These are phyloP conservation scores for Lichtheimia ramosa DNA, from an alignment of 371 early-diverging fungal species.

Conservation along the genomic window DNA sequence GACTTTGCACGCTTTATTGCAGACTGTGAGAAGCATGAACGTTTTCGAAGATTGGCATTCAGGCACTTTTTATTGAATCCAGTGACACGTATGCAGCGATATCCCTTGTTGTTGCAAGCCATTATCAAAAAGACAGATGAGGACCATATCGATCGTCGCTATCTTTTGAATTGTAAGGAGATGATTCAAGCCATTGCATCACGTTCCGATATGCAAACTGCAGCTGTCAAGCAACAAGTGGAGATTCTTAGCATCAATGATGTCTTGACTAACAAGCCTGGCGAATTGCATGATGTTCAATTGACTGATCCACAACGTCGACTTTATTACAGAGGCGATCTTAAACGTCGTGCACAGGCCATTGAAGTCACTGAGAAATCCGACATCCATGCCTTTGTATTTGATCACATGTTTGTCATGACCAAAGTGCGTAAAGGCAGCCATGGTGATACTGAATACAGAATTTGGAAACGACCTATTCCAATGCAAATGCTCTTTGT, in stretches of 20 bases:
- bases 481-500: slow-evolving; percentile 61
- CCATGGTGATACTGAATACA: slow-evolving; percentile 55
- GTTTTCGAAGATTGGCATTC: slow-evolving; percentile 65
- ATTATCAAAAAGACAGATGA: slow-evolving; percentile 85
- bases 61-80: slow-evolving; percentile 63
- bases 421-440: slow-evolving; percentile 63
- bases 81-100: slow-evolving; percentile 88
- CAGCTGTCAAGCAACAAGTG: slow-evolving; percentile 27
- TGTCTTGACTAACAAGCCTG: slow-evolving; percentile 47
- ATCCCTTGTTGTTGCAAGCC: slow-evolving; percentile 83
- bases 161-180: slow-evolving; percentile 72
- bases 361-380: slow-evolving; percentile 67
- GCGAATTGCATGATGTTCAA: slow-evolving; percentile 65
- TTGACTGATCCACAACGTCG: slow-evolving; percentile 71
- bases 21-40: slow-evolving; percentile 62
- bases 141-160: slow-evolving; percentile 78
- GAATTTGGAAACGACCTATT: slow-evolving; percentile 68
- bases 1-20: slow-evolving; percentile 72
- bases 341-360: slow-evolving; percentile 69
- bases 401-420: slow-evolving; percentile 87
- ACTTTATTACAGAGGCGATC: slow-evolving; percentile 75
- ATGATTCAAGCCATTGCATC: slow-evolving; percentile 42
- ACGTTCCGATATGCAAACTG: slow-evolving; percentile 36
- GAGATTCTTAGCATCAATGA: slow-evolving; percentile 38
- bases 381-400: slow-evolving; percentile 79